These are phyloP conservation scores for Cladochytrium replicatum DNA, from an alignment of 192 early-diverging fungal species.

Conservation along the genomic window DNA sequence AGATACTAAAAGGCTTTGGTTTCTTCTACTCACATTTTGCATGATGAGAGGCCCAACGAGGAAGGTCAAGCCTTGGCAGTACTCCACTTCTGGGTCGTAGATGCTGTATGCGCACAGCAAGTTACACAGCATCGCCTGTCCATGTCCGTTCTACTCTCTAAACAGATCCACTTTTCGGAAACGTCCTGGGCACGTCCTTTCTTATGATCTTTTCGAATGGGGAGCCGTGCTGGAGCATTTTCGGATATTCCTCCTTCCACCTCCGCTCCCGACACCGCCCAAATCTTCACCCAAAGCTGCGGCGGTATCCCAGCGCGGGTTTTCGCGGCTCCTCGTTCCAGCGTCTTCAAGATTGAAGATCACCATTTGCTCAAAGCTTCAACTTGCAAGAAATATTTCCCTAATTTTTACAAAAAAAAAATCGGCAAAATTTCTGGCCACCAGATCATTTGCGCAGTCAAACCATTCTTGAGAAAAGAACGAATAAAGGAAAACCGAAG, in stretches of 20 bases:
- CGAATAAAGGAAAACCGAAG: too few species aligned
- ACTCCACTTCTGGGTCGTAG: slow-evolving; percentile 85
- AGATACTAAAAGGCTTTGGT: not conserved
- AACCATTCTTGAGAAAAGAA: too few species aligned
- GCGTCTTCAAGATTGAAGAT: too few species aligned
- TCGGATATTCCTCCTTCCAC: slow-evolving; percentile 55
- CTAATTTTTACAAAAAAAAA: too few species aligned
- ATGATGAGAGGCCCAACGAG: slow-evolving; percentile 79
- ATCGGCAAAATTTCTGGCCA: too few species aligned
- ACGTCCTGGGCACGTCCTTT: slow-evolving; percentile 81
- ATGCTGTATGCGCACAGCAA: slow-evolving; percentile 82
- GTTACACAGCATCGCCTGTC: slow-evolving; percentile 76
- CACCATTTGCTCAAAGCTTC: too few species aligned
- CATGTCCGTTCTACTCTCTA: slow-evolving; percentile 61
- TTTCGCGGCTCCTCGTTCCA: too few species aligned
- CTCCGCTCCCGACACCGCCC: slow-evolving; percentile 77
- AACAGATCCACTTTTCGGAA: slow-evolving; percentile 80
- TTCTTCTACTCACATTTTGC: slow-evolving; percentile 48
- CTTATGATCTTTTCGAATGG: slow-evolving; percentile 64
- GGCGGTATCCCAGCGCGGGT: slow-evolving; percentile 72
- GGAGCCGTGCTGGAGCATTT: slow-evolving; percentile 47
- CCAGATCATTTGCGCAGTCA: too few species aligned
- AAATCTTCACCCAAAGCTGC: slow-evolving; percentile 71
- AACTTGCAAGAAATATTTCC: too few species aligned
- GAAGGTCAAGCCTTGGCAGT: slow-evolving; percentile 90